Evolutionary conservation across 2,329 filamentous ascomycete genomes (phyloP).

Genomic region (Fusarium decemcellulare): DNA sequence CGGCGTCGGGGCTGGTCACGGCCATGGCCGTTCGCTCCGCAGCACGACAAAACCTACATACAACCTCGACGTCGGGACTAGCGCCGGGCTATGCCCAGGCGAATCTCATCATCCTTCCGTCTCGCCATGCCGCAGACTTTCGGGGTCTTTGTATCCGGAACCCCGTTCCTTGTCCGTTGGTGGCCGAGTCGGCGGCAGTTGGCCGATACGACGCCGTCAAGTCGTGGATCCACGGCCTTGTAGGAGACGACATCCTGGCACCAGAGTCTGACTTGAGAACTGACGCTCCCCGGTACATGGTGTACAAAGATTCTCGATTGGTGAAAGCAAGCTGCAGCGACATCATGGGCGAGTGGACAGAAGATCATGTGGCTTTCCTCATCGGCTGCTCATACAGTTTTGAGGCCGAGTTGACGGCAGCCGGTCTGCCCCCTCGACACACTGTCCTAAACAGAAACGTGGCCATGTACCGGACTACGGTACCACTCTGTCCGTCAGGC

Average conservation of each 20-base stretch:
- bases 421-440: constrained; percentile 68
- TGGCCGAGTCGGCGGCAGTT: constrained; percentile 64
- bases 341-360: constrained; percentile 66
- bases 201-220: constrained; percentile 60
- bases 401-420: constrained; percentile 67
- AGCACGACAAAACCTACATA: constrained; percentile 57
- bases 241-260: constrained; percentile 48
- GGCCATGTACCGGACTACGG: constrained; percentile 72
- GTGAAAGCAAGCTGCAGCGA: constrained; percentile 55
- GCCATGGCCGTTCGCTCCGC: constrained; percentile 59
- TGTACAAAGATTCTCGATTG: constrained; percentile 67
- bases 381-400: constrained; percentile 77
- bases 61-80: constrained; percentile 65
- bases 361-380: constrained; percentile 72
- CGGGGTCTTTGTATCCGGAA: constrained; percentile 71
- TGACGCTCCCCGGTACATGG: constrained; percentile 71
- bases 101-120: constrained; percentile 73
- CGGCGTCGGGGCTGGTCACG: constrained; percentile 26
- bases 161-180: constrained; percentile 73
- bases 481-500: constrained; percentile 70
- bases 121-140: constrained; percentile 70
- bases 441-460: constrained; percentile 64
- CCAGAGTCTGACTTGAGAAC: constrained; percentile 67
- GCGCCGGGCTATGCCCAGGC: constrained; percentile 71
- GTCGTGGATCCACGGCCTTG: constrained; percentile 45